These are phyloP conservation scores for Penstemon newberryi DNA, from an alignment of 257 asterid genomes.

Conservation along the genomic window DNA sequence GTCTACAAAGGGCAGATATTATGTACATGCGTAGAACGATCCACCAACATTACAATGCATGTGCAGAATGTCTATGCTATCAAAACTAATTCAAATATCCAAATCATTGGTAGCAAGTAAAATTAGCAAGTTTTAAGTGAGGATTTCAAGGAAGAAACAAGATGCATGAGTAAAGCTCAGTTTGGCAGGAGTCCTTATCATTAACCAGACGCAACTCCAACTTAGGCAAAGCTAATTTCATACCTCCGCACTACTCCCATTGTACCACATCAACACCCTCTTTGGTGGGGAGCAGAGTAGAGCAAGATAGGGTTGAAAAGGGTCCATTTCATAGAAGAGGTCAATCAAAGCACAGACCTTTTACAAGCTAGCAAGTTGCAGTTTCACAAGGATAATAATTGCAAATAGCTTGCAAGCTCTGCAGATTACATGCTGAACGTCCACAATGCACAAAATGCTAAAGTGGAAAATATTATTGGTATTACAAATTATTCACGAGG, in stretches of 20 bases:
- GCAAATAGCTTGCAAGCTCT: too few species aligned
- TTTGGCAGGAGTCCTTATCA: neutral
- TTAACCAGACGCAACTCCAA: neutral
- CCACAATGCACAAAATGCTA: neutral
- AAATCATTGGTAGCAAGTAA: neutral
- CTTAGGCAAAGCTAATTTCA: neutral
- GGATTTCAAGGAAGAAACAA: neutral
- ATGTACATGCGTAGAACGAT: conserved; percentile 22
- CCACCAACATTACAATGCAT: conserved; percentile 25
- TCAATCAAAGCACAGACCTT: too few species aligned
- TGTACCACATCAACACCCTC: neutral
- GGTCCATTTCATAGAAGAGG: neutral
- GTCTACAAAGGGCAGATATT: conserved; percentile 16
- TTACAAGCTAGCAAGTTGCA: too few species aligned
- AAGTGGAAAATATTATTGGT: neutral
- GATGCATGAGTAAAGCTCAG: conserved; percentile 2
- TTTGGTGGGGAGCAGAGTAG: neutral
- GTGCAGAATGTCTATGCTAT: conserved; percentile 16
- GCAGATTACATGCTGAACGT: neutral
- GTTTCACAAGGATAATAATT: too few species aligned
- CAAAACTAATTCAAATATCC: conserved; percentile 1
- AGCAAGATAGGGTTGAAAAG: neutral
- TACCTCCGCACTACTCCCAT: neutral
- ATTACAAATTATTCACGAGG: too few species aligned
- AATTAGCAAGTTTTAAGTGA: neutral